Base-by-base conservation (phyloP, 192 early-diverging fungal genomes). In the Rhizophlyctis rosea region DNA sequence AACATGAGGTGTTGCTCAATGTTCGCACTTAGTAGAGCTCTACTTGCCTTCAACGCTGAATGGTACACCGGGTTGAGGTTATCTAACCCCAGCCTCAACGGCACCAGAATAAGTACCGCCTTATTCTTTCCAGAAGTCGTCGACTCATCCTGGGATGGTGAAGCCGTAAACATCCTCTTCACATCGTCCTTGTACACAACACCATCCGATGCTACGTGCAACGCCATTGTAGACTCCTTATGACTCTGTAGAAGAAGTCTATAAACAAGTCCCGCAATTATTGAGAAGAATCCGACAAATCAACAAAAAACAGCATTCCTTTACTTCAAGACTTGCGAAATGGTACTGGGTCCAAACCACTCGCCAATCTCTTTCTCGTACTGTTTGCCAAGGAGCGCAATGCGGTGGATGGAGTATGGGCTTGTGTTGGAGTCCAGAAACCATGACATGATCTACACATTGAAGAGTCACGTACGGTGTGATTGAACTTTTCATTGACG, bases 331-430 rank as follows among this genome's bases (percentile, higher is more conserved):
- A 88, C 88, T 61, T 91, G 88, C 21, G 88, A 87, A 11, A 90
- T 90, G 14, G 88, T 95, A 29, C 83, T 85, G 1, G 96, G 96
- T 0, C 95, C 96, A 82, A 98, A 99, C 95, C 96, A 99, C 73
- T 96, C 85, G 27, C 96, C 96, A 68, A 98, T 90, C 32, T 88
- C 83, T 65, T 94, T 95, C 34, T 88, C 94, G 48, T 86, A 81
- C 69, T 91, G 87, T 53, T 81, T 80, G 13, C 95, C 96, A 4
- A 88, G 71, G 23, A 88, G 71, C 4, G 93, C 92, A 64, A 98
- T 91, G 30, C 86, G 77, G 51, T 98, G 96, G 18, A 98, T 91
- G n/a, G 95, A 95, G 59, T 94, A 95, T 0, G 88, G 81, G 27
- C 86, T 89, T 47, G 70, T 54, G 44, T 74, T 68, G 5, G 75